A percentile compares a stretch with the other conserved stretches of the same genome.
Evolutionary conservation across 495 filamentous ascomycete species (phyloP).

Genomic region (Aspergillus bertholletiae): DNA sequence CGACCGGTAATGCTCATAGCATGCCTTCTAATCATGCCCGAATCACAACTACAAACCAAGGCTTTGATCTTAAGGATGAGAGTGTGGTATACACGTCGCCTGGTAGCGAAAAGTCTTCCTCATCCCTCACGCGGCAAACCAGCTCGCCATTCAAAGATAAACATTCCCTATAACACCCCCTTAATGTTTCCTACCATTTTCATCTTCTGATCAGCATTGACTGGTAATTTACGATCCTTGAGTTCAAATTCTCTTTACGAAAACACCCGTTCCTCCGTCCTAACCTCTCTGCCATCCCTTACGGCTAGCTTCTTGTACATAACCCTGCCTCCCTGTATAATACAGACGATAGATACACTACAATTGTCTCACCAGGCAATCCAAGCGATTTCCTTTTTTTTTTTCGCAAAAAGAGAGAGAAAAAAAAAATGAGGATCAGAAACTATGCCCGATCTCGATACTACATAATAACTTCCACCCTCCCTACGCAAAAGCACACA

Average conservation of each 20-base stretch:
- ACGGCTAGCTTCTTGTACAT: neutral
- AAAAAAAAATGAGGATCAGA: too few species aligned
- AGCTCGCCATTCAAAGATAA: neutral
- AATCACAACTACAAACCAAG: constrained; percentile 11
- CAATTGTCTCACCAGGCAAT: neutral
- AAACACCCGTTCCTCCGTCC: neutral
- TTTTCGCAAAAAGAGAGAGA: too few species aligned
- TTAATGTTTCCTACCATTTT: neutral
- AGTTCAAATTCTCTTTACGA: neutral
- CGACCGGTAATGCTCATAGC: constrained; percentile 6
- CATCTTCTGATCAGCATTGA: neutral
- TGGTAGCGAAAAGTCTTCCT: constrained; percentile 16
- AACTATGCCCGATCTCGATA: too few species aligned
- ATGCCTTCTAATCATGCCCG: constrained; percentile 15
- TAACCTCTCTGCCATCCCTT: neutral
- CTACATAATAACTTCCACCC: too few species aligned
- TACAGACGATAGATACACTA: neutral
- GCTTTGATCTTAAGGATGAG: constrained; percentile 18
- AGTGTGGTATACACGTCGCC: constrained; percentile 16
- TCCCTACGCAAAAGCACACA: neutral
- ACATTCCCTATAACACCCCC: neutral
- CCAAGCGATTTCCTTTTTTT: too few species aligned
- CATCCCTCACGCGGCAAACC: constrained; percentile 4
- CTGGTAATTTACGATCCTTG: neutral
- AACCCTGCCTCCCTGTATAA: neutral